Conservation (phyloP, 352 stramenopile species). For the Pythium brachiatum region DNA sequence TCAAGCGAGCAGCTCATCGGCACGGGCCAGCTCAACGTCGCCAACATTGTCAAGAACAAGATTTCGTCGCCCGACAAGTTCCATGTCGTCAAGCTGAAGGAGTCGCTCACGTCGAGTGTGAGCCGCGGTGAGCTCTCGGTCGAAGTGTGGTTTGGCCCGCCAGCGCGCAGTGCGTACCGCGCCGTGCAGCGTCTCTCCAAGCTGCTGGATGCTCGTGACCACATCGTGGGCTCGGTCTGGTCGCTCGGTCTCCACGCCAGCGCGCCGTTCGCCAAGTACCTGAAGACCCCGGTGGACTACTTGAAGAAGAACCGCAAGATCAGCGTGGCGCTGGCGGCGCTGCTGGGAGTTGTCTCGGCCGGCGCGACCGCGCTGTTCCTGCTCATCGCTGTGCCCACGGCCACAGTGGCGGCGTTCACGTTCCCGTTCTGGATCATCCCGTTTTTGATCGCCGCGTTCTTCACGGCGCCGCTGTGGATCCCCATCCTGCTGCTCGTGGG, state of each 20-base stretch:
- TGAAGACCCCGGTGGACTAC: slow-evolving; percentile 55
- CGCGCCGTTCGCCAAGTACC: slow-evolving; percentile 39
- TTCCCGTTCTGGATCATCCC: slow-evolving; percentile 85
- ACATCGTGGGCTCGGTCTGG: slow-evolving; percentile 52
- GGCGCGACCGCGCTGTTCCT: slow-evolving; percentile 58
- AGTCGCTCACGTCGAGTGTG: slow-evolving; percentile 31
- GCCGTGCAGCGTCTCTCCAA: slow-evolving; percentile 65
- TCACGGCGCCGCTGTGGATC: slow-evolving; percentile 79
- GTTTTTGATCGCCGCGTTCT: slow-evolving; percentile 71
- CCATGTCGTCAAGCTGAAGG: slow-evolving; percentile 46
- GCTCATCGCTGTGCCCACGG: slow-evolving; percentile 65
- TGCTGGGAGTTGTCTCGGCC: slow-evolving; percentile 52
- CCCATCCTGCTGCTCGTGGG: slow-evolving; percentile 62
- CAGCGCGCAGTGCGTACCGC: slow-evolving; percentile 76
- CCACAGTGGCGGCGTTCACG: slow-evolving; percentile 68
- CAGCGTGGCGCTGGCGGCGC: slow-evolving; percentile 50
- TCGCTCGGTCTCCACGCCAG: slow-evolving; percentile 34
- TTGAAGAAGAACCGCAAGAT: slow-evolving; percentile 77
- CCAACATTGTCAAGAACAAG: slow-evolving; percentile 41
- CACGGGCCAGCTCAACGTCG: slow-evolving; percentile 57
- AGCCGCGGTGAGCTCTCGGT: slow-evolving; percentile 60
- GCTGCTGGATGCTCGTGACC: slow-evolving; percentile 71
- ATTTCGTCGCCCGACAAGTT: slow-evolving; percentile 32
- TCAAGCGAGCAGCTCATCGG: slow-evolving; percentile 71
- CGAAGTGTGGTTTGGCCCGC: slow-evolving; percentile 73